Evolutionary conservation across 306 rosid genomes (phyloP).

Genomic region (Castanopsis chinensis): DNA sequence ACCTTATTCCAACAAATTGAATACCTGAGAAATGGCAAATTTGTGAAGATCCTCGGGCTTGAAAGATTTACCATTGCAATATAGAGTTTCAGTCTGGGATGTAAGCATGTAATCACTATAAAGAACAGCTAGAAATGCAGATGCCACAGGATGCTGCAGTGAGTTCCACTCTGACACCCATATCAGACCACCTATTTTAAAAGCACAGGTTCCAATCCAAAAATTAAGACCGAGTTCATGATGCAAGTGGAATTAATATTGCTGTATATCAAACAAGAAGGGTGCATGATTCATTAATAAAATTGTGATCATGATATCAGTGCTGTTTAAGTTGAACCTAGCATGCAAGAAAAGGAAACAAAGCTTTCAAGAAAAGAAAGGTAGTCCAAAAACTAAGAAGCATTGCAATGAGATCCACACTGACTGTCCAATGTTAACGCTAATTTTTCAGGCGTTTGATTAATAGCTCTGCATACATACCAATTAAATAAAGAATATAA

Average conservation of each 20-base stretch:
- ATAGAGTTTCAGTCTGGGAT: conserved; percentile 46
- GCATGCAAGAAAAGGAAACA: background rate
- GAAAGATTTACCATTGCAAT: conserved; percentile 48
- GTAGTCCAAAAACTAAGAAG: background rate
- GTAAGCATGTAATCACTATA: conserved; percentile 69
- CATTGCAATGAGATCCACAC: background rate
- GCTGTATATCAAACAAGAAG: too few species aligned
- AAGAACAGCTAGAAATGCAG: conserved; percentile 64
- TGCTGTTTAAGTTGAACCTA: background rate
- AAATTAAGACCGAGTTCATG: too few species aligned
- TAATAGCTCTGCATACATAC: background rate
- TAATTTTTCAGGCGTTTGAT: background rate
- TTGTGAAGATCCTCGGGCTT: conserved; percentile 53
- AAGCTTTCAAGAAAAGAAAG: background rate
- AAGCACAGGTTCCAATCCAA: background rate
- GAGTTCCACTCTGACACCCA: conserved; percentile 59
- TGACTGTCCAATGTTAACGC: background rate
- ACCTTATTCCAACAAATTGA: background rate
- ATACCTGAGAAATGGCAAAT: conserved; percentile 65
- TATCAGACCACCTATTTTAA: conserved; percentile 53
- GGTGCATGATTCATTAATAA: too few species aligned
- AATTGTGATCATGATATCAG: background rate
- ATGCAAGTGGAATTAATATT: too few species aligned
- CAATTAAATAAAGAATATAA: background rate
- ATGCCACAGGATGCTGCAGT: conserved; percentile 58